Evolutionary conservation across 225 moss, liverwort and hornwort genomes (phyloP).

Genomic region (Polytrichum commune): DNA sequence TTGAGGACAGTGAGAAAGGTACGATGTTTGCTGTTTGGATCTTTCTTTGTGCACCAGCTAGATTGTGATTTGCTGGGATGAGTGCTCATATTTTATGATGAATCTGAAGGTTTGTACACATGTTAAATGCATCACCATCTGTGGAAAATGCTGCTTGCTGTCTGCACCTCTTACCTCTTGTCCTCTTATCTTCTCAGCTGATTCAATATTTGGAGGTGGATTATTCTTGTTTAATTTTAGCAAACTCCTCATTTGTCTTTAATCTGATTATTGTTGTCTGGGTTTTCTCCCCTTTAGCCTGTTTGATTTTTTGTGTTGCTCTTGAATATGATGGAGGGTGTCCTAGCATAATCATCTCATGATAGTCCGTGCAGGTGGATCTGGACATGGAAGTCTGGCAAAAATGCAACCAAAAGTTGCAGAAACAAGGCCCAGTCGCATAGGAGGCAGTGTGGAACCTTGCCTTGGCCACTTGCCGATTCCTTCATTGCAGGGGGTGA

Average conservation of each 20-base stretch:
- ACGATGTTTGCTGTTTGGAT: constrained; percentile 3
- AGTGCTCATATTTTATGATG: no score
- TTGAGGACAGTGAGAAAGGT: constrained; percentile 40
- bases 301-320: no score
- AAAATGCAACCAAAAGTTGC: constrained; percentile 26
- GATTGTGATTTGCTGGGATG: no score
- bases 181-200: neutral
- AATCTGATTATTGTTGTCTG: no score
- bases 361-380: constrained; percentile 18
- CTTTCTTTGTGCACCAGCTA: constrained; percentile 7
- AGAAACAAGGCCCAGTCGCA: constrained; percentile 20
- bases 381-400: constrained; percentile 22
- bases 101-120: no score
- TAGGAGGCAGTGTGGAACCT: constrained; percentile 23
- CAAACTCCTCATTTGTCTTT: no score
- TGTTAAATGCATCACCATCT: neutral
- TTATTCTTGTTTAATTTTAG: no score
- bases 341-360: neutral
- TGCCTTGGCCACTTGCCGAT: constrained; percentile 17
- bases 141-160: constrained; percentile 2
- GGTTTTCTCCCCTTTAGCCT: no score
- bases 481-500: constrained; percentile 22
- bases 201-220: no score
- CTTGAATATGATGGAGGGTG: no score
- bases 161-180: constrained; percentile 6